phyloP scores from a whole-genome alignment of 2,329 filamentous ascomycete genomes.

The Fusarium algeriense region DNA sequence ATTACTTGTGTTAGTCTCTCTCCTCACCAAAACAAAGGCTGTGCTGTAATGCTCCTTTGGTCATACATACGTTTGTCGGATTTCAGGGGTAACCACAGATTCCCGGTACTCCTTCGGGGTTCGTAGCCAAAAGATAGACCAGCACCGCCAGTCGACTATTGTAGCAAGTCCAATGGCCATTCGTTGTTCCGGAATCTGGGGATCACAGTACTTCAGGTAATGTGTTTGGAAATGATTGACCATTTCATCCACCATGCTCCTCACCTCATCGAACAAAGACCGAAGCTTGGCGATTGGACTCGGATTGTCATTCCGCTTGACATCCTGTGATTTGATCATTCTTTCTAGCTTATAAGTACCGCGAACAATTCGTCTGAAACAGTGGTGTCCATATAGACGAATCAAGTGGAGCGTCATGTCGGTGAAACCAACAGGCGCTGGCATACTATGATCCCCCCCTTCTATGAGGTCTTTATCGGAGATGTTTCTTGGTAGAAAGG shows the following conservation, averaged over 20 bases:
- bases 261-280: constrained; percentile 2
- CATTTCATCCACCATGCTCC: background rate
- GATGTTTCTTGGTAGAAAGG: constrained; percentile 1
- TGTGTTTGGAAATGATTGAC: background rate
- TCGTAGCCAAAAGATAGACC: constrained; percentile 8
- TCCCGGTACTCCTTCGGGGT: background rate
- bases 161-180: constrained; percentile 1
- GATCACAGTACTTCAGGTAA: background rate
- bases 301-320: rapidly evolving
- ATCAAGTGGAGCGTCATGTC: constrained; percentile 8
- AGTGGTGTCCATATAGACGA: background rate
- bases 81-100: background rate
- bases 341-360: constrained; percentile 3
- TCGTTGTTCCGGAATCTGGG: background rate
- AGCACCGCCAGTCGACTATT: constrained; percentile 1
- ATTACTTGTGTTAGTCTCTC: background rate
- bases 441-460: background rate
- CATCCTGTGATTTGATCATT: background rate
- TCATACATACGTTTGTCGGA: background rate
- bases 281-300: background rate
- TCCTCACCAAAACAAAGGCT: no score
- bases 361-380: background rate
- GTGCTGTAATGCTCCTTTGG: no score
- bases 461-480: background rate
- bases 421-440: background rate